Percentiles rank a stretch among this genome's conserved stretches.
Conservation (phyloP, 305 asterid species). For the Solanum hybrid region DNA sequence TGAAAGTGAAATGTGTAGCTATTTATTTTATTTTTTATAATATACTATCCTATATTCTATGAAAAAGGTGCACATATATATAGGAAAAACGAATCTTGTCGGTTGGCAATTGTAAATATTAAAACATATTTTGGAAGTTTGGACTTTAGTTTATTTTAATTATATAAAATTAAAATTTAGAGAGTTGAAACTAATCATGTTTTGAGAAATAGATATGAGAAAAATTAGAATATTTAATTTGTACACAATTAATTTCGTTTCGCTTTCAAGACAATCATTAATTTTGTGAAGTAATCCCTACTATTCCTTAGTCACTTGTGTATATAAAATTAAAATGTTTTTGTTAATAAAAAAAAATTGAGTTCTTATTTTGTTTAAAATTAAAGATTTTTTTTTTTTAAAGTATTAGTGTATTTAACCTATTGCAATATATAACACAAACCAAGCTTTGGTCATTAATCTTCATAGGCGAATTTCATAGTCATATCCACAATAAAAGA, state of each 20-base stretch:
- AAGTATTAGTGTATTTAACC: neutral
- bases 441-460: neutral
- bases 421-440: neutral
- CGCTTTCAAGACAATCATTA: neutral
- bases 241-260: neutral
- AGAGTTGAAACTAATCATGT: neutral
- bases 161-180: neutral
- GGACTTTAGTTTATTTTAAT: neutral
- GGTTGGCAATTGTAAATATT: neutral
- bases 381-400: neutral
- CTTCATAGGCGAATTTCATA: neutral
- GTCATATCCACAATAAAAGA: neutral
- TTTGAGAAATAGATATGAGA: neutral
- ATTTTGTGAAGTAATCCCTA: neutral
- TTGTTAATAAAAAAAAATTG: neutral
- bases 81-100: slow-evolving; percentile 1
- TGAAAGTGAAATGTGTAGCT: neutral
- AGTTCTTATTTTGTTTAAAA: neutral
- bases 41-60: neutral
- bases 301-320: neutral
- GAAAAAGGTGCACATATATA: neutral
- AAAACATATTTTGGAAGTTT: neutral
- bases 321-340: neutral
- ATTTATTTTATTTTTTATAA: neutral
- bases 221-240: neutral